Evolutionary conservation across 768 basidiomycete genomes (phyloP).

Genomic region (Tylopilus plumbeoviolaceoides): DNA sequence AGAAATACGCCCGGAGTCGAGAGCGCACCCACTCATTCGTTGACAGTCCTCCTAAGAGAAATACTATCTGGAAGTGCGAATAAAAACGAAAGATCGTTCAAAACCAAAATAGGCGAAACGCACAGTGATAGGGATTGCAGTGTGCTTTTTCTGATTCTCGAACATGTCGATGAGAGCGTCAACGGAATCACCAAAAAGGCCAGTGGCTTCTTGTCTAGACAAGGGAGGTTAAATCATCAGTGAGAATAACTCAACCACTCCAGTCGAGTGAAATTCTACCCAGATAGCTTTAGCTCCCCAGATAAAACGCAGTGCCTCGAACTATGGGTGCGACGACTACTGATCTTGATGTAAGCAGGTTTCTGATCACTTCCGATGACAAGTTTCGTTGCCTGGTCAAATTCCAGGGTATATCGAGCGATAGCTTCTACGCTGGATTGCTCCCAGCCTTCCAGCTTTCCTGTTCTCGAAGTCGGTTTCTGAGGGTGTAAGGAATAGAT

Average conservation of each 20-base stretch:
- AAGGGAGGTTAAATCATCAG: neutral
- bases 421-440: neutral
- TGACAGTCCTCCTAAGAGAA: neutral
- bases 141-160: neutral
- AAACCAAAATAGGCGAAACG: neutral
- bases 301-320: neutral
- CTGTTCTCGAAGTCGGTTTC: neutral
- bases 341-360: neutral
- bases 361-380: neutral
- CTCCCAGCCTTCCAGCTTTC: neutral
- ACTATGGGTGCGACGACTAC: neutral
- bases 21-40: neutral
- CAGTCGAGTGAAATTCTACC: neutral
- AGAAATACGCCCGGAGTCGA: neutral
- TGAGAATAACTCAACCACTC: neutral
- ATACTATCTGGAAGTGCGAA: neutral
- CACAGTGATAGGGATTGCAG: neutral
- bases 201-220: neutral
- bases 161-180: neutral
- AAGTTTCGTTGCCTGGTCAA: neutral
- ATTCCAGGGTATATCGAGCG: neutral
- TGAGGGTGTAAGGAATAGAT: neutral
- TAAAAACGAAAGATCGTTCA: neutral
- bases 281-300: neutral
- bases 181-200: neutral